A percentile compares a stretch with the other conserved stretches of the same genome.
Conservation (phyloP, 495 filamentous ascomycete species). For the Aspergillus baeticus region DNA sequence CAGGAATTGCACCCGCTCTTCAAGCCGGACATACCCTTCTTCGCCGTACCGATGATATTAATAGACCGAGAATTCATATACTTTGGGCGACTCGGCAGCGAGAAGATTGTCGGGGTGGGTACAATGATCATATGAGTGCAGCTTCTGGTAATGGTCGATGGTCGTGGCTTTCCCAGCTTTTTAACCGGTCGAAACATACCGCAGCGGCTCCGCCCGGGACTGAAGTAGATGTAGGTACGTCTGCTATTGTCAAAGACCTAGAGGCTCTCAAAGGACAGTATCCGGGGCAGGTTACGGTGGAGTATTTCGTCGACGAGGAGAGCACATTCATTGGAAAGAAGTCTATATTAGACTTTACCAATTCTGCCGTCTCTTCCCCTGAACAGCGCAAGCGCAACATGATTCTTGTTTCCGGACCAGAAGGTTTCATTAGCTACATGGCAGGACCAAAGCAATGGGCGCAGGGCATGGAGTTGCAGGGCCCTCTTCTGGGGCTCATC, state of each 20-base stretch:
- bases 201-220: not conserved
- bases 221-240: constrained; percentile 9
- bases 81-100: constrained; percentile 65
- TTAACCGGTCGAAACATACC: constrained; percentile 16
- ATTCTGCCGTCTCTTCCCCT: constrained; percentile 21
- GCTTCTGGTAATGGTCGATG: constrained; percentile 3
- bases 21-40: constrained; percentile 68
- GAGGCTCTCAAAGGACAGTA: constrained; percentile 55
- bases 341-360: constrained; percentile 39
- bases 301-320: constrained; percentile 81
- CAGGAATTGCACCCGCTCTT: constrained; percentile 87
- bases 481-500: constrained; percentile 56
- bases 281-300: constrained; percentile 55
- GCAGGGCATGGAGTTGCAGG: constrained; percentile 70
- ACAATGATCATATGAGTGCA: constrained; percentile 28
- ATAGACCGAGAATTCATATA: constrained; percentile 52
- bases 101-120: constrained; percentile 56
- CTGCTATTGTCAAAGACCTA: constrained; percentile 60
- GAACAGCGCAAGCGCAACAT: constrained; percentile 47
- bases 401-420: constrained; percentile 81
- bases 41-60: constrained; percentile 23
- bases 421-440: constrained; percentile 80
- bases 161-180: constrained; percentile 36
- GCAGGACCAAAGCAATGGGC: constrained; percentile 76
- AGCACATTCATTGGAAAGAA: constrained; percentile 56